A percentile compares a stretch with the other conserved stretches of the same genome.
These are phyloP conservation scores for Alternaria postmessia DNA, from an alignment of 2,329 filamentous ascomycete genomes.

Conservation along the genomic window DNA sequence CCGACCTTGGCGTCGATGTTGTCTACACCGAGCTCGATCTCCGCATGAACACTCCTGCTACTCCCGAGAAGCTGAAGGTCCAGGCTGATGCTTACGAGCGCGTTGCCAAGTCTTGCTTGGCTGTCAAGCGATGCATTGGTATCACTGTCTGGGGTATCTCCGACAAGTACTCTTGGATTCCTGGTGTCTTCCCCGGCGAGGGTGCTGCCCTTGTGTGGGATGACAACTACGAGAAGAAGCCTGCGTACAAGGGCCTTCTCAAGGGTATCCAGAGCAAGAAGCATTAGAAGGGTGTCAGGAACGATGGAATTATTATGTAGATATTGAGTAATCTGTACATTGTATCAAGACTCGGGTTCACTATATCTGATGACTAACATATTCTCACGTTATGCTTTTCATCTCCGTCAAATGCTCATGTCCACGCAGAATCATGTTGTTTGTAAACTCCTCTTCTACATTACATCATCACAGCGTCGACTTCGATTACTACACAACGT, in stretches of 20 bases:
- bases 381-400: background rate
- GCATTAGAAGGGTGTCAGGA: background rate
- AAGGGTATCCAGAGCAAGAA: conserved; percentile 35
- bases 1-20: conserved; percentile 64
- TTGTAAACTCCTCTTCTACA: no score
- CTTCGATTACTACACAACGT: no score
- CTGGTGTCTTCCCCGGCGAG: conserved; percentile 47
- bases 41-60: conserved; percentile 59
- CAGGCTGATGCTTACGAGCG: conserved; percentile 60
- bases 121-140: conserved; percentile 49
- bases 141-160: conserved; percentile 59
- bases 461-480: no score
- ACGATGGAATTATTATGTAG: background rate
- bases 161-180: conserved; percentile 54
- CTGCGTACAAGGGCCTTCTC: conserved; percentile 45
- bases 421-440: no score
- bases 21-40: conserved; percentile 71
- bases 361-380: background rate
- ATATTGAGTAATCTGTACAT: background rate
- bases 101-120: conserved; percentile 50
- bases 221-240: conserved; percentile 47
- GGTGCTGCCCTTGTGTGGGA: conserved; percentile 49
- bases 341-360: background rate
- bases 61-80: conserved; percentile 51
- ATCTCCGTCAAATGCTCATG: background rate